Base-by-base conservation (phyloP, 2,329 filamentous ascomycete genomes). In the Neopestalotiopsis sp. region DNA sequence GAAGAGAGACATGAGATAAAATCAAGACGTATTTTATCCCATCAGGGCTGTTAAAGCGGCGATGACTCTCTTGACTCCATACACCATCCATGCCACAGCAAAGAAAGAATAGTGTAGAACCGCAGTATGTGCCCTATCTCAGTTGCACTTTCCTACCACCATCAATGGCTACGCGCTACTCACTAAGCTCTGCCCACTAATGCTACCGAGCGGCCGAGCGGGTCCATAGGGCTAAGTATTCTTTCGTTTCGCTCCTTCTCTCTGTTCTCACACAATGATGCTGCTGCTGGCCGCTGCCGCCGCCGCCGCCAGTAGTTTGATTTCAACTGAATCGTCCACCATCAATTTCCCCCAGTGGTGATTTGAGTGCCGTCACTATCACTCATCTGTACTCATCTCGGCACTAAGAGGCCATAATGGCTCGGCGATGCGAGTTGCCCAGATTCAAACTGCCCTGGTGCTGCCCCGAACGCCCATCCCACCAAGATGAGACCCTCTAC, bases 221-320 rank as follows among this genome's bases (percentile, higher is more conserved):
- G 65, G 65, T 67, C 65, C 56, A 38, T 67, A 67, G 34, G 65
- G 65, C 65, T 67, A 66, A 14, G 42, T 45, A 38, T 38, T 38
- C 10, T 38, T 38, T 38, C 34, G 34, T 38, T 38, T 38, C 34
- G 6, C 34, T 38, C 34, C 34, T 10, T 38, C 34, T 38, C 6
- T 38, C 5, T 38, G 34, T 38, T 10, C 10, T 38, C 34, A 38
- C 34, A 38, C 34, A 38, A 38, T 38, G 34, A 7, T 38, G 34
- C 6, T 38, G 34, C 34, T 1, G 34, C 24, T 28, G 24, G 24
- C 34, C 34, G 34, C 34, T 10, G 34, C 34, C 34, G 10, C 10
- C 34, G 34, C 34, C 24, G 24, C 34, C 34, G 34, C 34, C 42
- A 20, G 42, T 24, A 42, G 13, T 64, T 24, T 28, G 24, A 28